Base-by-base conservation (phyloP, 352 stramenopile species). In the Phytopythium kandeliae region DNA sequence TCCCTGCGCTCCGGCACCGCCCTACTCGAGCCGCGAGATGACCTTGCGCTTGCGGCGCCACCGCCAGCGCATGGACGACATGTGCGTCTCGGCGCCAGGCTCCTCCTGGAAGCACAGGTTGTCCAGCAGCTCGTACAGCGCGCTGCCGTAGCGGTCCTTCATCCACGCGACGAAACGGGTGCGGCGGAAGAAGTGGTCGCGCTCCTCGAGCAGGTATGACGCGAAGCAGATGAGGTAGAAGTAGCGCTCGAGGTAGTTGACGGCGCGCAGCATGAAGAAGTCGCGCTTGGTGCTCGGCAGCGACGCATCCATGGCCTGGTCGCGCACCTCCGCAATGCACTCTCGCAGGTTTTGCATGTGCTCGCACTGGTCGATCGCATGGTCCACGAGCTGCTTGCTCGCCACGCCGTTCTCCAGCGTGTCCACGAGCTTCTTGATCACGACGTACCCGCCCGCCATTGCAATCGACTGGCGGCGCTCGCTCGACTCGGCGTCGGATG, bases 201-300 rank as follows among this genome's bases (percentile, higher is more conserved):
- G 69, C 49, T 95, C 72, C 31, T 95, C 84, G 1, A 92, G 60
- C 28, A 95, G 47, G 43, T 95, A 96, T 50, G 85, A 88, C 15
- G 82, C 84, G 26, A 96, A 96, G 64, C 82, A 93, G 38, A 96
- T 71, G 22, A 96, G 72, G 56, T 96, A 93, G 45, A 95, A 95
- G 63, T 94, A 96, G 17, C 86, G 68, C 52, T 93, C 82, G 10
- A 95, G 67, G 62, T 96, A 96, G 57, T 96, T 94, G 38, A 96
- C 85, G 11, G 78, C 76, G 19, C 85, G 75, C 28, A 84, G 62
- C 81, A 93, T 92, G 63, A 87, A 90, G 52, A 75, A 81, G 44
- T 94, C 80, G 22, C 84, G 78, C 60, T 92, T 91, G 25, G 67
- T 31, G 31, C 54, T 78, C 13, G 71, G 58, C 7, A 94, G 59